These are phyloP conservation scores for Claviceps sorghi DNA, from an alignment of 2,329 filamentous ascomycete species.

Conservation along the genomic window DNA sequence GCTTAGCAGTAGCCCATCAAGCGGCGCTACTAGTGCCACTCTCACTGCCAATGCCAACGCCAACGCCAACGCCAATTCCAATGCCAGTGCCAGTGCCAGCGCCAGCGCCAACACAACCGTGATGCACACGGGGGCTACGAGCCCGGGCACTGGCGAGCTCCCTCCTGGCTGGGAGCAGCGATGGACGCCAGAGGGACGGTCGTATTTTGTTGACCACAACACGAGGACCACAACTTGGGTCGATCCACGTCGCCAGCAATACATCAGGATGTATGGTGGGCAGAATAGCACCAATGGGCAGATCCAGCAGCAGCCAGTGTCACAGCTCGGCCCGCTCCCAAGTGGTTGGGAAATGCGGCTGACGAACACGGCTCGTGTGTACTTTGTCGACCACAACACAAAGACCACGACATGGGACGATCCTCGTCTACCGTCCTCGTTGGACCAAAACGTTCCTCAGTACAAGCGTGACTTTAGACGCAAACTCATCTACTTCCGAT, in stretches of 20 bases:
- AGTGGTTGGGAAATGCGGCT: conserved; percentile 99
- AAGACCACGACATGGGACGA: conserved; percentile 99
- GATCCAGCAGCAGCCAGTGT: conserved; percentile 95
- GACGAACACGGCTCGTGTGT: conserved; percentile 92
- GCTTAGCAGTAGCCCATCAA: conserved; percentile 16
- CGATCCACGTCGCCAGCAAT: conserved; percentile 90
- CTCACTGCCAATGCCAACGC: conserved; percentile 12
- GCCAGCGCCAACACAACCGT: conserved; percentile 48
- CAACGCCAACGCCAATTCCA: conserved; percentile 32
- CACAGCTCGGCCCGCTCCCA: conserved; percentile 83
- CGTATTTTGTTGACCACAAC: conserved; percentile 98
- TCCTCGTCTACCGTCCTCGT: conserved; percentile 79
- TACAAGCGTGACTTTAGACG: conserved; percentile 98
- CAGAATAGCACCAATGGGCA: conserved; percentile 72
- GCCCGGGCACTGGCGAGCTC: conserved; percentile 84
- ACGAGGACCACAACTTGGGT: conserved; percentile 98
- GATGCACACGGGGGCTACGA: conserved; percentile 88
- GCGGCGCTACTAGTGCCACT: conserved; percentile 7
- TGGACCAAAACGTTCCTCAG: conserved; percentile 96
- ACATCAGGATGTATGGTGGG: conserved; percentile 91
- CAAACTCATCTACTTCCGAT: conserved; percentile 98
- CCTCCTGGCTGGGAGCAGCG: conserved; percentile 94
- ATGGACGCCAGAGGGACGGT: conserved; percentile 83
- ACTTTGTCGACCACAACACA: conserved; percentile 98
- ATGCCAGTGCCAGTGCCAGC: conserved; percentile 5